Percentiles rank a stretch among this genome's conserved stretches.
Conservation (phyloP, 2,329 filamentous ascomycete species). For the Fusarium oligoseptatum region DNA sequence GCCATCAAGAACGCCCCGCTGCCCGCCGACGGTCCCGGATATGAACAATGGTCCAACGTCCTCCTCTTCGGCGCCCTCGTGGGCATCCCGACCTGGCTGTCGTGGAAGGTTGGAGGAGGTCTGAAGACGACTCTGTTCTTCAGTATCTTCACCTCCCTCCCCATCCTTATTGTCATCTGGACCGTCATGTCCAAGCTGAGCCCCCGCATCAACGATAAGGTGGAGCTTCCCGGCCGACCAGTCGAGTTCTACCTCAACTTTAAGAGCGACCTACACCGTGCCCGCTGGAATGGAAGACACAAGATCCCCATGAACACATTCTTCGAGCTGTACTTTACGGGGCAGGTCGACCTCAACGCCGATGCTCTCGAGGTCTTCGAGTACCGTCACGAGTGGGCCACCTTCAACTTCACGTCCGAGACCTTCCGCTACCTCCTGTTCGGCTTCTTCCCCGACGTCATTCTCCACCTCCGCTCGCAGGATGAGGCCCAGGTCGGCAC, state of each 20-base stretch:
- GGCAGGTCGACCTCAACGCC: slow-evolving; percentile 91
- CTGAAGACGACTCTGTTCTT: slow-evolving; percentile 91
- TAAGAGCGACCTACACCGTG: slow-evolving; percentile 67
- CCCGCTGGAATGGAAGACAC: slow-evolving; percentile 78
- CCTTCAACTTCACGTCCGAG: slow-evolving; percentile 85
- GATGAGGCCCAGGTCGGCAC: slow-evolving; percentile 96
- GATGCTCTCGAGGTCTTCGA: slow-evolving; percentile 88
- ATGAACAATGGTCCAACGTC: slow-evolving; percentile 86
- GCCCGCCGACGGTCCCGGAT: slow-evolving; percentile 85
- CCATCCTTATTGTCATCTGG: slow-evolving; percentile 86
- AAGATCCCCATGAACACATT: slow-evolving; percentile 91
- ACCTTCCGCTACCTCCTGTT: slow-evolving; percentile 88
- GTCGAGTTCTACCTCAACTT: slow-evolving; percentile 90
- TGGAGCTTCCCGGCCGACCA: slow-evolving; percentile 82
- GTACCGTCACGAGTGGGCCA: slow-evolving; percentile 95
- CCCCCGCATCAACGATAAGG: slow-evolving; percentile 91
- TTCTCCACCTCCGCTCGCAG: slow-evolving; percentile 90
- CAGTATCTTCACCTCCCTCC: slow-evolving; percentile 78
- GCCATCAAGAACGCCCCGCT: slow-evolving; percentile 92
- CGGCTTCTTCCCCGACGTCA: slow-evolving; percentile 84
- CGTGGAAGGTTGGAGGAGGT: slow-evolving; percentile 84
- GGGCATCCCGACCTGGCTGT: slow-evolving; percentile 80
- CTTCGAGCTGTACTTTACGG: slow-evolving; percentile 94
- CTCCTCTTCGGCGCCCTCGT: slow-evolving; percentile 77
- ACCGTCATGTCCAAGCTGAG: slow-evolving; percentile 80